Evolutionary conservation across 1,139 yeast genomes (phyloP).

Genomic region (Scheffersomyces quercinus): DNA sequence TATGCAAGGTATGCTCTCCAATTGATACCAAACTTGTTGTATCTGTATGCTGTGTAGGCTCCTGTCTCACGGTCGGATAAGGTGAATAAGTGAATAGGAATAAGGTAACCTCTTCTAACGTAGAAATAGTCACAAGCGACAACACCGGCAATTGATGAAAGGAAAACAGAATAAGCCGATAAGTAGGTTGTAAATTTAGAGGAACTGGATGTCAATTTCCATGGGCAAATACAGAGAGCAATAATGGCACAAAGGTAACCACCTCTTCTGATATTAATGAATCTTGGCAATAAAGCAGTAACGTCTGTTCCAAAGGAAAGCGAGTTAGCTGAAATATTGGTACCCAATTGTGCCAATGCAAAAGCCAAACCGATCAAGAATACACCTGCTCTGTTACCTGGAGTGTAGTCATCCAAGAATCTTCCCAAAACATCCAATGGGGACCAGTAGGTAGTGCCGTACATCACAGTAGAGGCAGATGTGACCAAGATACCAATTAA

Average conservation of each 20-base stretch:
- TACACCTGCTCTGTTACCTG: constrained; percentile 81
- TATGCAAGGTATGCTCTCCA: constrained; percentile 82
- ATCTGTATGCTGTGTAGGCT: constrained; percentile 50
- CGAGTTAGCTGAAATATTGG: constrained; percentile 90
- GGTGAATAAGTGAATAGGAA: constrained; percentile 63
- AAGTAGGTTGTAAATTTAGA: constrained; percentile 80
- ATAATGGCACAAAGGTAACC: constrained; percentile 77
- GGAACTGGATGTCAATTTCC: constrained; percentile 78
- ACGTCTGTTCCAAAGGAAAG: constrained; percentile 90
- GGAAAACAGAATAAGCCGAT: constrained; percentile 83
- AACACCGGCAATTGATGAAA: constrained; percentile 86
- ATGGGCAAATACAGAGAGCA: constrained; percentile 82
- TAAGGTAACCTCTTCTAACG: constrained; percentile 71
- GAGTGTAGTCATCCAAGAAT: constrained; percentile 59
- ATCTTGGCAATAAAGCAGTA: constrained; percentile 79
- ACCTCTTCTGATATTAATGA: constrained; percentile 66
- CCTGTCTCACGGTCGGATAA: constrained; percentile 30
- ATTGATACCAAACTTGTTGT: constrained; percentile 63
- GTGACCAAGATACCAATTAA: constrained; percentile 86
- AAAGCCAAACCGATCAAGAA: constrained; percentile 77
- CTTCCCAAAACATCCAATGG: constrained; percentile 75
- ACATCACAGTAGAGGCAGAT: constrained; percentile 71
- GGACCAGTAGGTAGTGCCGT: constrained; percentile 77
- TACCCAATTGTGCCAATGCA: constrained; percentile 84
- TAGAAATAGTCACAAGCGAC: constrained; percentile 75